A percentile compares a stretch with the other conserved stretches of the same genome.
These are phyloP conservation scores for Phialophora chinensis DNA, from an alignment of 2,329 filamentous ascomycete genomes.

Conservation along the genomic window DNA sequence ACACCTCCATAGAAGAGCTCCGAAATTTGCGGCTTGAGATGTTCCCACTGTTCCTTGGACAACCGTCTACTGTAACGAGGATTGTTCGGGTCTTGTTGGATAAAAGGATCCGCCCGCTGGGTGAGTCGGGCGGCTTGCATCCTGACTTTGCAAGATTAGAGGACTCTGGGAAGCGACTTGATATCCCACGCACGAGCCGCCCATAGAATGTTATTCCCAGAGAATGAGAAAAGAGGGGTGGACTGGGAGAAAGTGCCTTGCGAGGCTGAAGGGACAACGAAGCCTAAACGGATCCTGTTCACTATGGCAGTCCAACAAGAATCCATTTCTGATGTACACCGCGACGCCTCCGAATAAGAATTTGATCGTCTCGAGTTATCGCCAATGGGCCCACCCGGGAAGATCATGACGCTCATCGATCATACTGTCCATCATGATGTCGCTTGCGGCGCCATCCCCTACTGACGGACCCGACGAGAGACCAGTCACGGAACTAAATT, in stretches of 20 bases:
- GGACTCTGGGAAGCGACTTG: neutral
- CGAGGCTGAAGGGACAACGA: neutral
- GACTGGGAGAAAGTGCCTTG: neutral
- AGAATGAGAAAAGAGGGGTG: neutral
- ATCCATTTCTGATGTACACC: neutral
- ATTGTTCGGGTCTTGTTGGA: constrained; percentile 21
- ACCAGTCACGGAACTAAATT: no score
- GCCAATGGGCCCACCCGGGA: no score
- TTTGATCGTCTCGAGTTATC: no score
- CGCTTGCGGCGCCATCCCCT: no score
- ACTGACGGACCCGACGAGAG: no score
- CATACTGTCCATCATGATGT: no score
- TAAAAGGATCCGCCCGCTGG: constrained; percentile 12
- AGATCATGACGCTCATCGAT: no score
- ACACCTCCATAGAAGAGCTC: constrained; percentile 14
- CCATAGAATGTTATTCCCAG: neutral
- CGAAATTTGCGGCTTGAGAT: constrained; percentile 14
- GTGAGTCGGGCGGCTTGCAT: neutral
- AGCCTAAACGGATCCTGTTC: neutral
- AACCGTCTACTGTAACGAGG: constrained; percentile 29
- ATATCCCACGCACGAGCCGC: neutral
- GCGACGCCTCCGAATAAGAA: no score
- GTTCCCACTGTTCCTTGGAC: constrained; percentile 27
- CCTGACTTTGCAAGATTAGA: neutral
- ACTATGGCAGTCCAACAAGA: neutral